A percentile compares a stretch with the other conserved stretches of the same genome.
Conservation (phyloP, 208 protist genomes). For the Trypanosoma boissoni region DNA sequence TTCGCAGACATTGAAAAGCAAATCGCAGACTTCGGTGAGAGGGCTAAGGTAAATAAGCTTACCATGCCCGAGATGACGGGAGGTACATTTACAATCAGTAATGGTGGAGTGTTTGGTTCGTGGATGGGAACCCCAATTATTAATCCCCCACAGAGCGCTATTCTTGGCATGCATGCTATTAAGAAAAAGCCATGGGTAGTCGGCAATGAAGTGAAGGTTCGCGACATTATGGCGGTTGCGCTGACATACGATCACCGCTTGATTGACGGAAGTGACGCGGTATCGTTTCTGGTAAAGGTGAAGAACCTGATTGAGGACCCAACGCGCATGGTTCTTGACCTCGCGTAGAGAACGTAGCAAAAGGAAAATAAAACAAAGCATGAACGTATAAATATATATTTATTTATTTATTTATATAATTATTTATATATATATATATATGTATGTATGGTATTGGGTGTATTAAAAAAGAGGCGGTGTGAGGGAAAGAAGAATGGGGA, state of each 20-base stretch:
- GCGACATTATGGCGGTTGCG: conserved; percentile 99
- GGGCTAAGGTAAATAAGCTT: conserved; percentile 91
- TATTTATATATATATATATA: conserved; percentile 20
- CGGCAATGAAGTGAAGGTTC: conserved; percentile 85
- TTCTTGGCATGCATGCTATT: conserved; percentile 98
- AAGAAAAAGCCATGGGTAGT: conserved; percentile 96
- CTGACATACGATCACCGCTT: conserved; percentile 99
- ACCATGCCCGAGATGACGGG: conserved; percentile 97
- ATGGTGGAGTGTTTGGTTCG: conserved; percentile 98
- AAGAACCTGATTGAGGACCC: conserved; percentile 97
- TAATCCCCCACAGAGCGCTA: conserved; percentile 98
- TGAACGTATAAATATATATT: conserved; percentile 12
- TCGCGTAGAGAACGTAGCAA: conserved; percentile 46
- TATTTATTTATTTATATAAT: background rate
- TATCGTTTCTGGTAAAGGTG: conserved; percentile 97
- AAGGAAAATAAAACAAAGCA: conserved; percentile 4
- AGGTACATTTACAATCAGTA: conserved; percentile 99
- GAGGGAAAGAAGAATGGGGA: too few species aligned
- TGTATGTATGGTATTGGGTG: too few species aligned
- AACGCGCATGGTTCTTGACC: conserved; percentile 91
- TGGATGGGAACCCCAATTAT: conserved; percentile 99
- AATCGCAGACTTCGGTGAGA: conserved; percentile 91
- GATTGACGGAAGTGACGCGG: conserved; percentile 98
- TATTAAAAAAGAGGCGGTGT: too few species aligned
- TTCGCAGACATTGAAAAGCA: conserved; percentile 96